Evolutionary conservation across 169 alveolate genomes (phyloP).

Genomic region (Plasmodium vinckei): DNA sequence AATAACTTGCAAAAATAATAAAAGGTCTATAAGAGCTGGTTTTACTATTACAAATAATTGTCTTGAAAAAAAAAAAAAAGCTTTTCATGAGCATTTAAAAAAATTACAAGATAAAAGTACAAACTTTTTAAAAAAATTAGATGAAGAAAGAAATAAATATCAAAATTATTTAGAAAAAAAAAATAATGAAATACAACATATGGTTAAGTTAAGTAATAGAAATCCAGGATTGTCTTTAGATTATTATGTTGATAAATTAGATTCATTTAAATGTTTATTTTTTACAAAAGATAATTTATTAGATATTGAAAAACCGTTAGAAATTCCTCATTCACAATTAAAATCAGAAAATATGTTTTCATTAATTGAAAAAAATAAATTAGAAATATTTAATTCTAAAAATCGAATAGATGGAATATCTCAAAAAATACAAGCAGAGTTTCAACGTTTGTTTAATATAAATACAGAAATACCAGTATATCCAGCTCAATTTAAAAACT

Average conservation of each 20-base stretch:
- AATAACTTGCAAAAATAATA: constrained; percentile 65
- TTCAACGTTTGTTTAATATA: constrained; percentile 29
- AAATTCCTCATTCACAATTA: constrained; percentile 65
- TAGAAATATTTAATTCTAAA: constrained; percentile 24
- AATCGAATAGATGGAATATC: constrained; percentile 18
- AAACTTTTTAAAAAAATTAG: constrained; percentile 32
- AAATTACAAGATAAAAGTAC: constrained; percentile 63
- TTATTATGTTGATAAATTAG: constrained; percentile 61
- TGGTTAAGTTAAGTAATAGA: constrained; percentile 61
- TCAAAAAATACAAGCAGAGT: constrained; percentile 28
- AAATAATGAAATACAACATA: constrained; percentile 64
- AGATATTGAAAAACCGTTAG: constrained; percentile 55
- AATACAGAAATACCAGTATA: constrained; percentile 50
- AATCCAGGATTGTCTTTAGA: constrained; percentile 70
- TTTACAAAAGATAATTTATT: constrained; percentile 65
- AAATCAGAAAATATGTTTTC: constrained; percentile 47
- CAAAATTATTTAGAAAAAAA: constrained; percentile 55
- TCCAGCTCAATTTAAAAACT: constrained; percentile 50
- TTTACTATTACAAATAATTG: constrained; percentile 41
- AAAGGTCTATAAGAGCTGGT: constrained; percentile 50
- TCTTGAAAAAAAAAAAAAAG: constrained; percentile 28
- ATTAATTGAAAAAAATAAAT: constrained; percentile 12
- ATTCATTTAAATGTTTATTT: constrained; percentile 63
- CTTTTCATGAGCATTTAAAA: constrained; percentile 44
- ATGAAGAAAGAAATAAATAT: constrained; percentile 64